Evolutionary conservation across 345 rosid species (phyloP), one percentile per base, ranked within the genome.

Genomic region (Fremontodendron californicum): DNA sequence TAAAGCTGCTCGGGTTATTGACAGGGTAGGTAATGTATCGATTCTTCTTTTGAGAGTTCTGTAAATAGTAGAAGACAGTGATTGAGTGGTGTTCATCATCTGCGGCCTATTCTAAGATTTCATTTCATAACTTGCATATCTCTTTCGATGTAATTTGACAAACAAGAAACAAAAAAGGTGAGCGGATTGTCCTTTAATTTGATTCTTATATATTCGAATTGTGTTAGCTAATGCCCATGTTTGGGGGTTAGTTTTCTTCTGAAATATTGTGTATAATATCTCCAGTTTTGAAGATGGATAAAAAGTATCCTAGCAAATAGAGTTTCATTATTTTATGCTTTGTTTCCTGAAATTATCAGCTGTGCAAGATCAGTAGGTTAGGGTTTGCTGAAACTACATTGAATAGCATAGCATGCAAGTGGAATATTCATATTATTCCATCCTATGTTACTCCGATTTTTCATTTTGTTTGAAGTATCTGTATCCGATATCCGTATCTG

Each of bases 11-110:
- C 9, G 6, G 18, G 33, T 5, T n/a, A 19, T 45, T 11, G 25
- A 63, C 21, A 61, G 29, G 63, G 19, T 72, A 72, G 54, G 74
- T 65, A 21, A 35, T 51, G 68, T 27, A 35, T 48, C 54, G 9
- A 51, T 60, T 60, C 42, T 19, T 21, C 37, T 60, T 39, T 52
- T 6, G 45, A 39, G 57, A 76, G 7, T 67, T 35, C 35, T 80
- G 90, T 85, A 87, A 76, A 84, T 87, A 81, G 77, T 74, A 71
- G 78, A 74, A 72, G 82, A 46, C 77, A 61, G 73, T 35, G 31
- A 13, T 69, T 42, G 77, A 64, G 71, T 77, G 74, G 49, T 71
- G 61, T 73, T 73, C 15, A 67, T 57, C 71, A 9, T 74, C 80
- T 69, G 75, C 58, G 45, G 73, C 80, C 62, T 62, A 51, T 73